A percentile compares a stretch with the other conserved stretches of the same genome.
Conservation (phyloP, 2,329 filamentous ascomycete genomes). For the Ophiosphaerella korrae region DNA sequence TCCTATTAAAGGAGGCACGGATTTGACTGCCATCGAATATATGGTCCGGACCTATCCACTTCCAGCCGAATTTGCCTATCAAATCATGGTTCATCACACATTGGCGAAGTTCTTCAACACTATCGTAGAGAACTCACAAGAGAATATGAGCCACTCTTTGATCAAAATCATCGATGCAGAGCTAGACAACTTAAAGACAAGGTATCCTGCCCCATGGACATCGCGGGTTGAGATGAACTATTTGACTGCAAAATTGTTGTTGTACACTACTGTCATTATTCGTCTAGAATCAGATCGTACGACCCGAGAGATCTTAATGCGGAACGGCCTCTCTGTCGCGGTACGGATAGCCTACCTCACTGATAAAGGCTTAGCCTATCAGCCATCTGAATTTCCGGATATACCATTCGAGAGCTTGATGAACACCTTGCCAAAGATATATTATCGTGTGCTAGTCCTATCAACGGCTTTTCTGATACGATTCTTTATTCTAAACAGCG, state of each 20-base stretch:
- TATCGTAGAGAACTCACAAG: slow-evolving; percentile 21
- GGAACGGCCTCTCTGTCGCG: slow-evolving; percentile 20
- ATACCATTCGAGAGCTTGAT: slow-evolving; percentile 5
- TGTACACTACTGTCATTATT: slow-evolving; percentile 28
- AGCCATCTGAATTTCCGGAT: slow-evolving; percentile 13
- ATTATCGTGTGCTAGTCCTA: slow-evolving; percentile 22
- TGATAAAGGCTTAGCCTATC: slow-evolving; percentile 18
- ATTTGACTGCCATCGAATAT: slow-evolving; percentile 25
- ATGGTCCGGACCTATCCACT: slow-evolving; percentile 22
- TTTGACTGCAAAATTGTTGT: slow-evolving; percentile 21
- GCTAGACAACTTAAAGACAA: slow-evolving; percentile 20
- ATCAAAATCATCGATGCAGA: slow-evolving; percentile 27
- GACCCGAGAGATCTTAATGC: slow-evolving; percentile 24
- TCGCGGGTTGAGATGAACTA: slow-evolving; percentile 17
- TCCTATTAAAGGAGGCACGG: slow-evolving; percentile 14
- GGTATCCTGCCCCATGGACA: slow-evolving; percentile 21
- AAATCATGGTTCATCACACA: slow-evolving; percentile 28
- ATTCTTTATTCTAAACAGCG: slow-evolving; percentile 28
- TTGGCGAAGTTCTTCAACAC: slow-evolving; percentile 26
- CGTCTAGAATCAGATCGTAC: slow-evolving; percentile 22
- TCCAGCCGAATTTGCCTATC: slow-evolving; percentile 23
- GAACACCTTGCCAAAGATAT: slow-evolving; percentile 23
- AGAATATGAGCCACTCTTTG: slow-evolving; percentile 22
- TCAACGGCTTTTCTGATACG: slow-evolving; percentile 27
- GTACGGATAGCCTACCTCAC: slow-evolving; percentile 25